These are phyloP conservation scores for Fagus crenata DNA, from an alignment of 306 rosid genomes.

Conservation along the genomic window DNA sequence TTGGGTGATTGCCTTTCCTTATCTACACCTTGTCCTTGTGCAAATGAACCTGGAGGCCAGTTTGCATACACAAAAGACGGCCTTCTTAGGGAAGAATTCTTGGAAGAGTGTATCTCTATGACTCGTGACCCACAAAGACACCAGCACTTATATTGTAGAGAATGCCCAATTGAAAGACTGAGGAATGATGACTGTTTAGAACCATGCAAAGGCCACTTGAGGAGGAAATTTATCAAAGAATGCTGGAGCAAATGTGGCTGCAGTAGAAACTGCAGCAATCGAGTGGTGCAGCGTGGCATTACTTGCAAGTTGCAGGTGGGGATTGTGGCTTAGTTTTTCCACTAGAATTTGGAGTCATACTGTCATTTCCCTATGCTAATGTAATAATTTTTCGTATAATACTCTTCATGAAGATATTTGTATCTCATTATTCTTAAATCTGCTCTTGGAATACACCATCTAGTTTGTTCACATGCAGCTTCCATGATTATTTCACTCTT, in stretches of 20 bases:
- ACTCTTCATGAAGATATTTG: not conserved
- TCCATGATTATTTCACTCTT: conserved; percentile 7
- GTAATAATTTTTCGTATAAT: not conserved
- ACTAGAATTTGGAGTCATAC: not conserved
- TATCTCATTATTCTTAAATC: not conserved
- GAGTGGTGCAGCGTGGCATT: conserved; percentile 91
- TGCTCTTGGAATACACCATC: not conserved
- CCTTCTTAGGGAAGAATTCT: conserved; percentile 59
- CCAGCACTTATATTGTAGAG: conserved; percentile 54
- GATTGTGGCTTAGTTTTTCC: conserved; percentile 20
- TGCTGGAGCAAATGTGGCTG: conserved; percentile 98
- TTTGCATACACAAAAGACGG: conserved; percentile 73
- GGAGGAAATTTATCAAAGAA: conserved; percentile 76
- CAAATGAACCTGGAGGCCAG: conserved; percentile 55
- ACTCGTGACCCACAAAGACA: conserved; percentile 49
- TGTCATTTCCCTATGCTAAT: not conserved
- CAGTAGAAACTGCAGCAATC: conserved; percentile 75
- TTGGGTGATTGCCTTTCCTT: conserved; percentile 72
- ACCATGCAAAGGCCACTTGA: conserved; percentile 91
- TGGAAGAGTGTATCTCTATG: conserved; percentile 70
- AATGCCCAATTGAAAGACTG: conserved; percentile 73
- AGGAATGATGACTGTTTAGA: conserved; percentile 67
- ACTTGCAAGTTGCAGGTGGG: conserved; percentile 80
- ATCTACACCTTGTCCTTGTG: conserved; percentile 62
- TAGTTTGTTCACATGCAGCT: not conserved